Conservation (phyloP, 1,284 basidiomycete genomes). For the Anthracocystis setariae region DNA sequence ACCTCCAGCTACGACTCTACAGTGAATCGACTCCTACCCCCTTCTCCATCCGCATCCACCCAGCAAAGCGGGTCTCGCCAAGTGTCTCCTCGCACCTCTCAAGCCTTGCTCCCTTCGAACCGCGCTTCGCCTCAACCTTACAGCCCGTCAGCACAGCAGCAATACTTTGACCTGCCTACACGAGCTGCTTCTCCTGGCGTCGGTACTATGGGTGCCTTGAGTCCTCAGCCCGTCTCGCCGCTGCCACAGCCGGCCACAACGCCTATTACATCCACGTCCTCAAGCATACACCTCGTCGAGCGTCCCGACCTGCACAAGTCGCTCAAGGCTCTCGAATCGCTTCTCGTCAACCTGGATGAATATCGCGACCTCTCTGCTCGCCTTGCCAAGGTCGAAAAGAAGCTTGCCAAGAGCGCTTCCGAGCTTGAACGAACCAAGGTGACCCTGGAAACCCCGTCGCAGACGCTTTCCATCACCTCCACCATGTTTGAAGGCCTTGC, state of each 20-base stretch:
- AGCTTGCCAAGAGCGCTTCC: slow-evolving; percentile 53
- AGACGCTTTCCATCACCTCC: slow-evolving; percentile 53
- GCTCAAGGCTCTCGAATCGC: slow-evolving; percentile 59
- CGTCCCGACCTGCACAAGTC: slow-evolving; percentile 63
- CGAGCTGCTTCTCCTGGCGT: slow-evolving; percentile 11
- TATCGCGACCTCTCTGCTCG: slow-evolving; percentile 58
- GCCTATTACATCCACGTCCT: slow-evolving; percentile 4
- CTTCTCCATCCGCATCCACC: slow-evolving; percentile 12
- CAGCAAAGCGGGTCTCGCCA: slow-evolving; percentile 18
- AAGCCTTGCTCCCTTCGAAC: slow-evolving; percentile 14
- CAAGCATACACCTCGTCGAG: slow-evolving; percentile 41
- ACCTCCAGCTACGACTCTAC: slow-evolving; percentile 10
- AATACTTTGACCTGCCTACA: slow-evolving; percentile 38
- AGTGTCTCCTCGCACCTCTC: slow-evolving; percentile 33
- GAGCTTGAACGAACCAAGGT: slow-evolving; percentile 60
- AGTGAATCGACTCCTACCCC: slow-evolving; percentile 16
- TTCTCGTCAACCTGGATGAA: slow-evolving; percentile 65
- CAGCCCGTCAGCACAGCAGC: slow-evolving; percentile 33
- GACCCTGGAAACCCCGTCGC: slow-evolving; percentile 51
- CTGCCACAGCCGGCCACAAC: slow-evolving; percentile 4
- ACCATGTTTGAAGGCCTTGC: slow-evolving; percentile 57
- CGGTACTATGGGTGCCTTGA: slow-evolving; percentile 6
- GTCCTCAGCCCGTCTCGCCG: slow-evolving; percentile 13
- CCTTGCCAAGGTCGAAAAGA: slow-evolving; percentile 64
- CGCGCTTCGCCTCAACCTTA: slow-evolving; percentile 26